phyloP scores from a whole-genome alignment of 148 eudicot species.

The Vaccinium darrowii region DNA sequence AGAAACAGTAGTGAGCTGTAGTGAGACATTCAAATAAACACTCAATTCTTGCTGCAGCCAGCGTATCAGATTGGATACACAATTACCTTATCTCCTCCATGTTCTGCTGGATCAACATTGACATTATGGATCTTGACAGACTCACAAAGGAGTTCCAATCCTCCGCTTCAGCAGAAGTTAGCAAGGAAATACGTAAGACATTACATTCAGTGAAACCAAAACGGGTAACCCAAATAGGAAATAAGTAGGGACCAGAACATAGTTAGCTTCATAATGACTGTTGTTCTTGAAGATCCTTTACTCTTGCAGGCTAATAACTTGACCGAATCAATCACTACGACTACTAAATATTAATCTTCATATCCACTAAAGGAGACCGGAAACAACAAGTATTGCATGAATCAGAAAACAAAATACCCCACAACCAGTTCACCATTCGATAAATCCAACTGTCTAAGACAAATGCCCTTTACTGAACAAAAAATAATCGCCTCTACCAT shows the following conservation, averaged over 20 bases:
- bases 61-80: too few relatives aligned
- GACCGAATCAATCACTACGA: neutral
- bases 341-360: neutral
- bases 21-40: neutral
- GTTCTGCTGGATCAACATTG: constrained; percentile 46
- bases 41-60: neutral
- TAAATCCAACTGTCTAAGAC: neutral
- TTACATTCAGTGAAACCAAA: neutral
- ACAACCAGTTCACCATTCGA: neutral
- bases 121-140: constrained; percentile 85
- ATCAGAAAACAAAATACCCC: neutral
- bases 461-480: neutral
- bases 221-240: neutral
- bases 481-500: too few relatives aligned
- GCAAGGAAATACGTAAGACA: constrained; percentile 2
- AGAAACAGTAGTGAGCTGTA: constrained; percentile 3
- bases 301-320: neutral
- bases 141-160: constrained; percentile 86
- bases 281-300: neutral
- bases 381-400: neutral
- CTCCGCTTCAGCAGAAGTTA: constrained; percentile 55
- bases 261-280: neutral
- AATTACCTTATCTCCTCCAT: constrained; percentile 65
- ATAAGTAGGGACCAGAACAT: neutral
- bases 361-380: neutral